Evolutionary conservation across 176 grass and related monocot genomes (phyloP).

Genomic region (Oryza officinalis): DNA sequence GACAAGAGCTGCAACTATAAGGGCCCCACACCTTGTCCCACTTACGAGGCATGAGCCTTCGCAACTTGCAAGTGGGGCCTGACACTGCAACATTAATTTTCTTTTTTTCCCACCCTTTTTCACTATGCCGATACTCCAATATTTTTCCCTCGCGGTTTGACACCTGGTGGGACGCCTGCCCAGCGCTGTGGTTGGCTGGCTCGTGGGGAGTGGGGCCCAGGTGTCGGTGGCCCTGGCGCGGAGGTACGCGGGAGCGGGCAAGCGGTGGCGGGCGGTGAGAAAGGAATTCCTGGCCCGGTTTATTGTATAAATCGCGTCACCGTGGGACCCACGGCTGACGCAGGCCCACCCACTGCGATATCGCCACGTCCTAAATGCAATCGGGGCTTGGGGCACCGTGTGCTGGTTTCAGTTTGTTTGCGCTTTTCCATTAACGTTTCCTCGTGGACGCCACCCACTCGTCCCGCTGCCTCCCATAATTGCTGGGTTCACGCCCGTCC

Average conservation of each 20-base stretch:
- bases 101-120: background rate
- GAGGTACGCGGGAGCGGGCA: background rate
- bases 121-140: background rate
- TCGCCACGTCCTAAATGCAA: conserved; percentile 24
- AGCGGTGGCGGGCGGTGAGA: conserved; percentile 44
- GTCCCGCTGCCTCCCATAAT: background rate
- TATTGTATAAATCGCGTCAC: conserved; percentile 25
- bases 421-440: conserved; percentile 21
- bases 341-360: background rate
- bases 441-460: conserved; percentile 7
- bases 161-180: fast-evolving
- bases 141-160: background rate
- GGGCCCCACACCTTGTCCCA: background rate
- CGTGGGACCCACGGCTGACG: background rate
- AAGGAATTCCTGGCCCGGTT: background rate
- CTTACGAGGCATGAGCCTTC: background rate
- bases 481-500: background rate
- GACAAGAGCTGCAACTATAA: no score
- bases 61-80: no score
- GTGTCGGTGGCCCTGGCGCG: fast-evolving
- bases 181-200: background rate
- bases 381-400: background rate
- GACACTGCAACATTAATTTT: background rate
- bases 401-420: background rate
- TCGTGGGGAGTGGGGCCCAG: fast-evolving